These are phyloP conservation scores for Neurospora sp. DNA, from an alignment of 2,329 filamentous ascomycete genomes.

Conservation along the genomic window DNA sequence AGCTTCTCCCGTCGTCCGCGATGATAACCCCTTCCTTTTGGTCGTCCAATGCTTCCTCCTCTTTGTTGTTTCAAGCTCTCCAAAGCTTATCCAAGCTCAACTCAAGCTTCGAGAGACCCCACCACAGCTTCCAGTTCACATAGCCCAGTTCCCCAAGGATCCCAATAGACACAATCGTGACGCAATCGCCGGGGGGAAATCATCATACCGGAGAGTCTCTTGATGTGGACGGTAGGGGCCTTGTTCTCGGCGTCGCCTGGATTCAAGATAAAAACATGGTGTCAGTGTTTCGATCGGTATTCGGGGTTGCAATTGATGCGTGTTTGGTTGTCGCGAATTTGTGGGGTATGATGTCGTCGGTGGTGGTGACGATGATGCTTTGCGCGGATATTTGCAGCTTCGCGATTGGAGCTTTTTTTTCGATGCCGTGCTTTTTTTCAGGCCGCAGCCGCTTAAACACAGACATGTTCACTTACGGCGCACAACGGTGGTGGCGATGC, in stretches of 20 bases:
- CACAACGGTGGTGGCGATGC: slow-evolving; percentile 49
- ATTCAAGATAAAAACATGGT: not conserved
- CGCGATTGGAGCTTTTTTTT: slow-evolving; percentile 2
- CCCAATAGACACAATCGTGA: not conserved
- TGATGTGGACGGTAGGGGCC: slow-evolving; percentile 24
- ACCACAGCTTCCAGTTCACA: slow-evolving; percentile 7
- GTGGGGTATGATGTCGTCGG: not conserved
- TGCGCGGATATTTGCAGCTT: slow-evolving; percentile 14
- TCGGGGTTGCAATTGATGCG: slow-evolving; percentile 1
- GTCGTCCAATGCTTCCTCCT: not conserved
- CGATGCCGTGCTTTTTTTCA: slow-evolving; percentile 6
- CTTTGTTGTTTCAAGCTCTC: not conserved
- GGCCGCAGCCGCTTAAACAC: not conserved
- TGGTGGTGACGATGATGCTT: not conserved
- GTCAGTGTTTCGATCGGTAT: slow-evolving; percentile 9
- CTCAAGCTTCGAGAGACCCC: slow-evolving; percentile 3
- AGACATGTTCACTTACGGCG: slow-evolving; percentile 41
- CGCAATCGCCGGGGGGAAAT: slow-evolving; percentile 4
- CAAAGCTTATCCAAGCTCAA: not conserved
- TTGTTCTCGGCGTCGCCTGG: slow-evolving; percentile 25
- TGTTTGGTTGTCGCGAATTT: not conserved
- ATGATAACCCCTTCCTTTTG: not conserved
- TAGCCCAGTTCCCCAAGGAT: not conserved
- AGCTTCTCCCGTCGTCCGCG: not conserved
- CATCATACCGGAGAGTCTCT: slow-evolving; percentile 36